phyloP scores from a whole-genome alignment of 225 moss, liverwort and hornwort species.

The Physcomitrellopsis africana region DNA sequence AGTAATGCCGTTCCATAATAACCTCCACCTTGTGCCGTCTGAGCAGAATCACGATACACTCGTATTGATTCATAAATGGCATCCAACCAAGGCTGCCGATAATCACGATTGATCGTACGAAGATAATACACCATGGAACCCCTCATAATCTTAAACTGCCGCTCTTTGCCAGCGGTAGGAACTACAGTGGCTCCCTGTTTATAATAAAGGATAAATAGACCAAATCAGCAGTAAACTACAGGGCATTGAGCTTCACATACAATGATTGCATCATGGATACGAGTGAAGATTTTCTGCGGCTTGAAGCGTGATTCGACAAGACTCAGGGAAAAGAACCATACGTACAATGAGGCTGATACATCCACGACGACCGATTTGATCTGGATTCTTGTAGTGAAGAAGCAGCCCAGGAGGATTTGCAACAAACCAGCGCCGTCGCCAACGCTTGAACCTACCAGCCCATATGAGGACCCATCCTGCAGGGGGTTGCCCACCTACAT shows the following conservation, averaged over 20 bases:
- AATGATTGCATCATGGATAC: neutral
- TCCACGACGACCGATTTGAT: constrained; percentile 96
- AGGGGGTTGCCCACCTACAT: constrained; percentile 83
- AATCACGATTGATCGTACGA: constrained; percentile 84
- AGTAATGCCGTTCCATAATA: constrained; percentile 66
- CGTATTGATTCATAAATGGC: constrained; percentile 83
- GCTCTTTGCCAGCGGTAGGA: constrained; percentile 84
- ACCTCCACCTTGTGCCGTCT: constrained; percentile 85
- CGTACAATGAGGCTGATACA: constrained; percentile 87
- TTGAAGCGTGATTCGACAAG: neutral
- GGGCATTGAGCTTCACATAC: neutral
- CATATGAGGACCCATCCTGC: constrained; percentile 98
- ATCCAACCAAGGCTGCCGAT: constrained; percentile 96
- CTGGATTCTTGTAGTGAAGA: constrained; percentile 88
- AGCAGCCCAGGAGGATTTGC: constrained; percentile 98
- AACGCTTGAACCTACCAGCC: constrained; percentile 98
- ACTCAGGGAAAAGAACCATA: constrained; percentile 7
- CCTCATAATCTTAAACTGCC: constrained; percentile 97
- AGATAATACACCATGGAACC: constrained; percentile 91
- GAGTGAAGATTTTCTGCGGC: neutral
- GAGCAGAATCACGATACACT: constrained; percentile 81
- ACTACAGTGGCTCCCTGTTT: constrained; percentile 84
- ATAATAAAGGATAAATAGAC: constrained; percentile 17
- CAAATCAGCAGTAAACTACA: constrained; percentile 15
- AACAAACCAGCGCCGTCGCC: constrained; percentile 99